Conservation (phyloP, 2,329 filamentous ascomycete species). For the Cladosporium cucumerinum region DNA sequence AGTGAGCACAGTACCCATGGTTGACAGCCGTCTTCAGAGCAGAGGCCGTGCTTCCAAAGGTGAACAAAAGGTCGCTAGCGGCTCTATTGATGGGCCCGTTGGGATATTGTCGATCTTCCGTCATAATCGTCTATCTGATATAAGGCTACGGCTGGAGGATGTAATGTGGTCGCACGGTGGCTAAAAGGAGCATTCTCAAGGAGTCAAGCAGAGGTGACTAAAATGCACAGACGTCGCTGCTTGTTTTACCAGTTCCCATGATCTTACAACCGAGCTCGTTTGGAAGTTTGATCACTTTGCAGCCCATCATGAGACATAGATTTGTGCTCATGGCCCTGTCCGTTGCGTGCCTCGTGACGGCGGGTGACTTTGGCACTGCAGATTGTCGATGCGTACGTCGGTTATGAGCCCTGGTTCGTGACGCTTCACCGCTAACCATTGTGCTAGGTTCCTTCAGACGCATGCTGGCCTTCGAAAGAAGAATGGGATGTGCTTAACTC, state of each 20-base stretch:
- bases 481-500: slow-evolving; percentile 36
- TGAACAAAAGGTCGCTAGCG: not conserved
- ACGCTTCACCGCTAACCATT: not conserved
- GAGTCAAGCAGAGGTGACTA: not conserved
- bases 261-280: not conserved
- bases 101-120: not conserved
- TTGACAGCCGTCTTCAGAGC: not conserved
- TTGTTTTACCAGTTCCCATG: not conserved
- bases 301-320: slow-evolving; percentile 4
- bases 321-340: not conserved
- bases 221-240: not conserved
- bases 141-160: not conserved
- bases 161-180: slow-evolving; percentile 6
- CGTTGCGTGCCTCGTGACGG: not conserved
- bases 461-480: slow-evolving; percentile 35
- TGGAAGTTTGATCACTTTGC: not conserved
- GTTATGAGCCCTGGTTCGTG: not conserved
- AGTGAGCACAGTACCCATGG: not conserved
- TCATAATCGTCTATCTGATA: not conserved
- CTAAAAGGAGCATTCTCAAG: not conserved
- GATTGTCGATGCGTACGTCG: slow-evolving; percentile 11
- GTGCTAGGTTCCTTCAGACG: slow-evolving; percentile 20
- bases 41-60: not conserved
- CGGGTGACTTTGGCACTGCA: not conserved
- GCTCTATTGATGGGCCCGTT: not conserved